A percentile compares a stretch with the other conserved stretches of the same genome.
phyloP scores from a whole-genome alignment of 352 stramenopile genomes.

The Pythium apleroticum region DNA sequence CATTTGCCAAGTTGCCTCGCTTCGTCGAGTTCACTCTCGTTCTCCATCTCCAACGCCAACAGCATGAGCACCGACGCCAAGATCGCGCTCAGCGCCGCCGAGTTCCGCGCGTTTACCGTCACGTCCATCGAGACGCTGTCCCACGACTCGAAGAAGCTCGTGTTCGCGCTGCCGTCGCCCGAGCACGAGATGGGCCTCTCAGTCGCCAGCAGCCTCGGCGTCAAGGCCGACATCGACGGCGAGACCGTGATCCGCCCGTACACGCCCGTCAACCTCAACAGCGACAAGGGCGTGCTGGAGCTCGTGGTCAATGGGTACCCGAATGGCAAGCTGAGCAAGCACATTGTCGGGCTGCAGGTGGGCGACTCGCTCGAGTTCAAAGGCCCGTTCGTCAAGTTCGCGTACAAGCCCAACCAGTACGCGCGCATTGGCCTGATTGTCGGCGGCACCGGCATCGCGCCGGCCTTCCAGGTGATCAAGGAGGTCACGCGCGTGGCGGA shows the following conservation, averaged over 20 bases:
- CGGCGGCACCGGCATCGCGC: slow-evolving; percentile 82
- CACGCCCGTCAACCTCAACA: slow-evolving; percentile 83
- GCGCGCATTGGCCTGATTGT: slow-evolving; percentile 78
- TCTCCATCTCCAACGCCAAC: not conserved
- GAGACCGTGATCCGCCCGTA: slow-evolving; percentile 79
- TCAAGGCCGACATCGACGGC: slow-evolving; percentile 55
- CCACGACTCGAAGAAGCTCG: slow-evolving; percentile 60
- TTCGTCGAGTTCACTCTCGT: not conserved
- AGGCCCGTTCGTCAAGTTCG: slow-evolving; percentile 84
- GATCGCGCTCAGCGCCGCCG: slow-evolving; percentile 46
- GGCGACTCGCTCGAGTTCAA: slow-evolving; percentile 86
- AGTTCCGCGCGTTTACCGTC: slow-evolving; percentile 68
- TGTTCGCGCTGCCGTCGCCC: slow-evolving; percentile 52
- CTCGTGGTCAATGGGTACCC: slow-evolving; percentile 88
- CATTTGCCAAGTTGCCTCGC: slow-evolving; percentile 13
- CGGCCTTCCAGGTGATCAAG: slow-evolving; percentile 73
- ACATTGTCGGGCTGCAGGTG: slow-evolving; percentile 72
- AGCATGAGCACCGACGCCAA: slow-evolving; percentile 15
- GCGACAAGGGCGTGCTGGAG: slow-evolving; percentile 67
- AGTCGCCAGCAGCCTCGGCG: slow-evolving; percentile 58
- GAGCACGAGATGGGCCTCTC: slow-evolving; percentile 69
- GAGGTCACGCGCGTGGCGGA: slow-evolving; percentile 74
- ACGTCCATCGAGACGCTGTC: slow-evolving; percentile 59
- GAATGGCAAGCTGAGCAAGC: slow-evolving; percentile 77
- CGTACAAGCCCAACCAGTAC: slow-evolving; percentile 82